Percentiles rank a stretch among this genome's conserved stretches.
Conservation (phyloP, 2,329 filamentous ascomycete species). For the Aspergillus fructus region DNA sequence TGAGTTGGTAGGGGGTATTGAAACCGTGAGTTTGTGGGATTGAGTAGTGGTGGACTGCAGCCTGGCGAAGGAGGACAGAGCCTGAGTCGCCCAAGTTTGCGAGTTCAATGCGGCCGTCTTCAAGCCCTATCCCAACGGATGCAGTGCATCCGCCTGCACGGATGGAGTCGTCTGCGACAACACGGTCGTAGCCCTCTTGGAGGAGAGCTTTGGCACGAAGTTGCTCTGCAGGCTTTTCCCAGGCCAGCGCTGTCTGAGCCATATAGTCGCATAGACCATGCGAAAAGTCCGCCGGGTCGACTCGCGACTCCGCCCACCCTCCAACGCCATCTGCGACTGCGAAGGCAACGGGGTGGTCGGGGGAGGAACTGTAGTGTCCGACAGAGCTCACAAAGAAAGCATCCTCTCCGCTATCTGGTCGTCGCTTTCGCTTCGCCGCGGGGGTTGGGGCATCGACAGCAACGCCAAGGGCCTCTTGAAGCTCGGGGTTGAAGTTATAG, state of each 20-base stretch:
- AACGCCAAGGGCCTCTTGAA: constrained; percentile 38
- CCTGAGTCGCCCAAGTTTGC: constrained; percentile 96
- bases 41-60: constrained; percentile 80
- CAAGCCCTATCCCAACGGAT: constrained; percentile 74
- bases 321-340: constrained; percentile 94
- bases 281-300: constrained; percentile 93
- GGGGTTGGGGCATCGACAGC: constrained; percentile 31
- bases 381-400: constrained; percentile 88
- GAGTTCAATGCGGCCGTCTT: constrained; percentile 74
- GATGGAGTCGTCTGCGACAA: constrained; percentile 72
- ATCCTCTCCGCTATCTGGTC: constrained; percentile 85
- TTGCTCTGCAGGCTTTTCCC: constrained; percentile 41
- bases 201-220: constrained; percentile 68
- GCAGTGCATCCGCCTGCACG: constrained; percentile 87
- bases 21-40: constrained; percentile 92
- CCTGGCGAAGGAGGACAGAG: constrained; percentile 81
- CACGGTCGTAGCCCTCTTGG: constrained; percentile 78
- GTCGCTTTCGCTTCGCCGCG: constrained; percentile 61
- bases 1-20: constrained; percentile 95
- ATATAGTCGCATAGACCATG: constrained; percentile 93
- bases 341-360: constrained; percentile 61
- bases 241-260: constrained; percentile 69
- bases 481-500: constrained; percentile 66
- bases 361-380: constrained; percentile 54
- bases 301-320: constrained; percentile 87